Percentiles rank a stretch among this genome's conserved stretches.
phyloP scores from a whole-genome alignment of 257 asterid species.

The Perilla frutescens region DNA sequence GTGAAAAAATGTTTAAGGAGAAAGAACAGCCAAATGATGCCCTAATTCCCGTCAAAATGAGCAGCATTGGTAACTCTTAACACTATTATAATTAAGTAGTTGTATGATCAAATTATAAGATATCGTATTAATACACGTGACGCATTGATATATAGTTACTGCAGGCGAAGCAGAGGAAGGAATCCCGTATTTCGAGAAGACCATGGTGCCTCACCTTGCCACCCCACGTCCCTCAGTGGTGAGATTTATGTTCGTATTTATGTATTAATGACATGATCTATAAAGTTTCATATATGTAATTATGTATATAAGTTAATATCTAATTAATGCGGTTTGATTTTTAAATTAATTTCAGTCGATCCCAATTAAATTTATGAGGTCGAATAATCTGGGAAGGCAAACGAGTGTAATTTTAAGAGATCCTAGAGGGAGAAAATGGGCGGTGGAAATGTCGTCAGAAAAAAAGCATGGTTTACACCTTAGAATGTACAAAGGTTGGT shows the following conservation, averaged over 20 bases:
- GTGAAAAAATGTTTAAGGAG: constrained; percentile 27
- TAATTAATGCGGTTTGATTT: too few relatives aligned
- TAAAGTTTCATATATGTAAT: too few relatives aligned
- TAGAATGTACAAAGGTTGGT: constrained; percentile 10
- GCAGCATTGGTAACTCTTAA: too few relatives aligned
- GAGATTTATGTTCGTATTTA: not conserved
- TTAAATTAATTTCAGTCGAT: constrained; percentile 28
- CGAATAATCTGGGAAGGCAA: not conserved
- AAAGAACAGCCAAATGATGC: not conserved
- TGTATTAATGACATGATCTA: too few relatives aligned
- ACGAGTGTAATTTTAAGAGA: not conserved
- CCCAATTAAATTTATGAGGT: constrained; percentile 15
- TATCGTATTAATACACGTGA: too few relatives aligned
- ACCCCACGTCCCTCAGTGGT: not conserved
- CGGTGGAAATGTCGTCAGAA: not conserved
- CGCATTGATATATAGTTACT: not conserved
- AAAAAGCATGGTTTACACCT: rapidly evolving
- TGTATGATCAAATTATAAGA: too few relatives aligned
- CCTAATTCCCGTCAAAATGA: not conserved
- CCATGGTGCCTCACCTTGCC: constrained; percentile 11
- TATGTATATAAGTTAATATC: too few relatives aligned
- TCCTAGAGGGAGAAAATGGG: constrained; percentile 14
- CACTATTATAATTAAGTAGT: too few relatives aligned
- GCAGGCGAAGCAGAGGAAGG: not conserved
- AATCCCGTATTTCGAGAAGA: constrained; percentile 12